phyloP scores from a whole-genome alignment of 805 yeast species.

The Kuraishia hungarica region DNA sequence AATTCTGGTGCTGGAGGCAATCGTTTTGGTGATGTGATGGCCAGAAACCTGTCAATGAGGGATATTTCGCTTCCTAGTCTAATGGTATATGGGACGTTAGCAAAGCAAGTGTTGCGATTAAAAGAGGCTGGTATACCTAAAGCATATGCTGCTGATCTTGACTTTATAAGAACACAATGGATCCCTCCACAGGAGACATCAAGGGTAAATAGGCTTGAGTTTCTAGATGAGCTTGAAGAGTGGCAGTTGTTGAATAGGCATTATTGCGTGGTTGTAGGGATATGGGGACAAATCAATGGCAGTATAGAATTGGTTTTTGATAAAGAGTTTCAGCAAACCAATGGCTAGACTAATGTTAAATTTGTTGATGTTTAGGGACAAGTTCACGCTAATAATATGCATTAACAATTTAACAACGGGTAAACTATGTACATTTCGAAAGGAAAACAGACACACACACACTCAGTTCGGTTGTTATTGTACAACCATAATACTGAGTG shows the following conservation, averaged over 20 bases:
- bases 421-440: neutral
- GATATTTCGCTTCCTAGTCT: slow-evolving; percentile 59
- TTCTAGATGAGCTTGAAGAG: slow-evolving; percentile 73
- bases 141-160: slow-evolving; percentile 36
- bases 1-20: slow-evolving; percentile 19
- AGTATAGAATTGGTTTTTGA: neutral
- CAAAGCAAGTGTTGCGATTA: slow-evolving; percentile 30
- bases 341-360: too few relatives aligned
- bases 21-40: slow-evolving; percentile 64
- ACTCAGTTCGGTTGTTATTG: neutral
- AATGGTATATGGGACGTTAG: slow-evolving; percentile 38
- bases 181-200: slow-evolving; percentile 26
- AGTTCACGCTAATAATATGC: neutral
- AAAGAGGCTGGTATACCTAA: slow-evolving; percentile 9
- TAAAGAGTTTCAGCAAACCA: neutral
- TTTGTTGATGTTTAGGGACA: too few relatives aligned
- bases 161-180: slow-evolving; percentile 34
- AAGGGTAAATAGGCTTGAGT: slow-evolving; percentile 46
- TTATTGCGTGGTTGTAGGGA: slow-evolving; percentile 34
- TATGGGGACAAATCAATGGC: slow-evolving; percentile 12
- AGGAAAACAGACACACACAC: neutral
- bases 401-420: neutral
- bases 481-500: neutral
- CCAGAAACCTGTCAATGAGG: slow-evolving; percentile 44
- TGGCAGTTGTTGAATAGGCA: slow-evolving; percentile 52